These are phyloP conservation scores for Lippia alba DNA, from an alignment of 305 asterid species.

Conservation along the genomic window DNA sequence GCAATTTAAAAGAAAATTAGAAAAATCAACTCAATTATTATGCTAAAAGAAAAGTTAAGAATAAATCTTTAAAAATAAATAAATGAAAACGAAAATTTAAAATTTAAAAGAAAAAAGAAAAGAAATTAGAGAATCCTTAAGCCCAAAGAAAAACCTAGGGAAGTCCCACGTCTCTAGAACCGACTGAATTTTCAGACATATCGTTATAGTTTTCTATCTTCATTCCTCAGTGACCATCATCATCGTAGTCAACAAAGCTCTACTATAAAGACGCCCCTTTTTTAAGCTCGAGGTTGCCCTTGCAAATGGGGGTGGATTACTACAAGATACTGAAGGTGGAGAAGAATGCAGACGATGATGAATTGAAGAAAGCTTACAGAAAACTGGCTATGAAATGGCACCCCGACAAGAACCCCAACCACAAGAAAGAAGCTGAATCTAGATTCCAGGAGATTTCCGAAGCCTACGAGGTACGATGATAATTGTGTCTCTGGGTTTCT, in stretches of 20 bases:
- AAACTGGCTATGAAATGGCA: slow-evolving; percentile 44
- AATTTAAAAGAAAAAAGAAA: no score
- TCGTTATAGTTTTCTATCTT: background rate
- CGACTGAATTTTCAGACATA: slow-evolving; percentile 35
- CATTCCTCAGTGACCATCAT: background rate
- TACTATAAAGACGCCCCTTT: slow-evolving; percentile 9
- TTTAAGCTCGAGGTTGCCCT: no score
- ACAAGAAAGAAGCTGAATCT: slow-evolving; percentile 64
- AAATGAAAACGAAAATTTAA: no score
- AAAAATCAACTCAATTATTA: no score
- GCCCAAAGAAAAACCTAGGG: slow-evolving; percentile 26
- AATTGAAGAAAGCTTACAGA: slow-evolving; percentile 65
- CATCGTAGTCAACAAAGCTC: background rate
- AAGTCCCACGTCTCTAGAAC: slow-evolving; percentile 39
- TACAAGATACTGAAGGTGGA: slow-evolving; percentile 55
- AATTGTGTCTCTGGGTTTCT: no score
- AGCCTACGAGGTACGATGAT: slow-evolving; percentile 48
- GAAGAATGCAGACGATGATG: slow-evolving; percentile 61
- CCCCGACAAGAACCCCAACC: slow-evolving; percentile 11
- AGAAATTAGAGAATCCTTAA: no score
- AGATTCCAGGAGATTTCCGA: slow-evolving; percentile 69
- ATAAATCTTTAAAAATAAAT: no score
- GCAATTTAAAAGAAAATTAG: no score
- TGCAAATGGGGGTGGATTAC: slow-evolving; percentile 46
- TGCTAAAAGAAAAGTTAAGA: no score